A percentile compares a stretch with the other conserved stretches of the same genome.
These are phyloP conservation scores for Aureobasidium melanogenum DNA, from an alignment of 2,329 filamentous ascomycete species.

Conservation along the genomic window DNA sequence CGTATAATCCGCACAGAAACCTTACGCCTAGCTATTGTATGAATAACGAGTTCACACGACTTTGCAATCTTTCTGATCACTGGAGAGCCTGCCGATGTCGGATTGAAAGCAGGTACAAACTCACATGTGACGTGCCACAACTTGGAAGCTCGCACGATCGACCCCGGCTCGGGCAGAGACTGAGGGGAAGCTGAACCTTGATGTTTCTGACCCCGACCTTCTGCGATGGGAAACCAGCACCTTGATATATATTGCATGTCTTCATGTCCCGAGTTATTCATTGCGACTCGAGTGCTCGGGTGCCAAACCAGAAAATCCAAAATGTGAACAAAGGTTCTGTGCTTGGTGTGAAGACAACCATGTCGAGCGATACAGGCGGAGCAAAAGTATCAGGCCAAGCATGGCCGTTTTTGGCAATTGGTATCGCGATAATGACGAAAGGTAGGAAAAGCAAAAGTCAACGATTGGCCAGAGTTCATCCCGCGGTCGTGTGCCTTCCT, in stretches of 20 bases:
- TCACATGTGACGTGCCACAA: not conserved
- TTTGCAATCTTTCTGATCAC: not conserved
- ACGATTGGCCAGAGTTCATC: not conserved
- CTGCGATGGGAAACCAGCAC: not conserved
- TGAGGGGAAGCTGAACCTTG: not conserved
- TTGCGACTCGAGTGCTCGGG: not conserved
- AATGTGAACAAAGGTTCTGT: too few relatives aligned
- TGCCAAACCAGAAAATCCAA: not conserved
- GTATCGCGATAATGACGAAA: not conserved
- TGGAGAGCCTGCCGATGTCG: not conserved
- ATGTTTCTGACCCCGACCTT: not conserved
- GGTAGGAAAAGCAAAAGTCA: slow-evolving; percentile 3
- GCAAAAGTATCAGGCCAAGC: not conserved
- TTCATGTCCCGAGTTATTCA: too few relatives aligned
- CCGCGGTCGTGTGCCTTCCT: slow-evolving; percentile 7
- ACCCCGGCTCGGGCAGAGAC: not conserved
- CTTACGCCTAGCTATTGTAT: not conserved
- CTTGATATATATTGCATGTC: not conserved
- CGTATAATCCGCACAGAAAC: not conserved
- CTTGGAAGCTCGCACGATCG: not conserved
- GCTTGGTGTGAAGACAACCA: not conserved
- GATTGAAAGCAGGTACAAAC: not conserved
- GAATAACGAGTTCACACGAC: too few relatives aligned
- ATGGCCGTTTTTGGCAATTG: not conserved
- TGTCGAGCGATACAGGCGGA: not conserved